Percentiles rank a stretch among this genome's conserved stretches.
Conservation (phyloP, 345 rosid species). For the Isatis tinctoria region DNA sequence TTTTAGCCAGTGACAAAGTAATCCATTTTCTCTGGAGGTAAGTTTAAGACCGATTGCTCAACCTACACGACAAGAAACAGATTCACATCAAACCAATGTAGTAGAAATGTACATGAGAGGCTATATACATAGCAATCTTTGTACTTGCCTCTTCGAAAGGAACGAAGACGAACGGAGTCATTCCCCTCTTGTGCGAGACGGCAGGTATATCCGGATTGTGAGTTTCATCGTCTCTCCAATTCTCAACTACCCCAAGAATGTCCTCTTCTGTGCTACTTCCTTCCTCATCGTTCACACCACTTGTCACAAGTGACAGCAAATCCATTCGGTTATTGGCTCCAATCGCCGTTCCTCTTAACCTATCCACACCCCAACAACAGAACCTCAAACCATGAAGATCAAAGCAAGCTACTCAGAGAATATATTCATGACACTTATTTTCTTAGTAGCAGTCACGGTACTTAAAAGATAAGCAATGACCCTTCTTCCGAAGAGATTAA, state of each 20-base stretch:
- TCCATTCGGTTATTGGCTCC: slow-evolving; percentile 97
- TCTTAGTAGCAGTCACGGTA: not conserved
- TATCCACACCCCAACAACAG: slow-evolving; percentile 14
- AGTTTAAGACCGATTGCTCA: slow-evolving; percentile 74
- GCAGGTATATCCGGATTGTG: slow-evolving; percentile 81
- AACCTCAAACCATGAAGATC: not conserved
- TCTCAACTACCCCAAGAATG: slow-evolving; percentile 66
- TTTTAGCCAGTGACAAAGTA: slow-evolving; percentile 74
- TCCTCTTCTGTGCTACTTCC: slow-evolving; percentile 55
- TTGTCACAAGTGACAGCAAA: slow-evolving; percentile 77
- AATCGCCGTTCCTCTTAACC: slow-evolving; percentile 71
- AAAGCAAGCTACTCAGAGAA: not conserved
- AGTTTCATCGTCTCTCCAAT: slow-evolving; percentile 83
- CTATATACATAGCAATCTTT: not conserved
- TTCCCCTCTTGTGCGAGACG: slow-evolving; percentile 80
- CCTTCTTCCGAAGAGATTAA: not conserved
- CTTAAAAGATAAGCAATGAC: not conserved
- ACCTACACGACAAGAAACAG: slow-evolving; percentile 38
- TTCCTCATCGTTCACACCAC: slow-evolving; percentile 64
- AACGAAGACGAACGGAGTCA: slow-evolving; percentile 82
- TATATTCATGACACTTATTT: not conserved
- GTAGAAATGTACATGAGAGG: not conserved
- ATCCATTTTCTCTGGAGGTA: slow-evolving; percentile 96
- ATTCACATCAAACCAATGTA: not conserved
- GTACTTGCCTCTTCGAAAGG: slow-evolving; percentile 82